Base-by-base conservation (phyloP, 768 basidiomycete species). In the Tephrocybe sp. region DNA sequence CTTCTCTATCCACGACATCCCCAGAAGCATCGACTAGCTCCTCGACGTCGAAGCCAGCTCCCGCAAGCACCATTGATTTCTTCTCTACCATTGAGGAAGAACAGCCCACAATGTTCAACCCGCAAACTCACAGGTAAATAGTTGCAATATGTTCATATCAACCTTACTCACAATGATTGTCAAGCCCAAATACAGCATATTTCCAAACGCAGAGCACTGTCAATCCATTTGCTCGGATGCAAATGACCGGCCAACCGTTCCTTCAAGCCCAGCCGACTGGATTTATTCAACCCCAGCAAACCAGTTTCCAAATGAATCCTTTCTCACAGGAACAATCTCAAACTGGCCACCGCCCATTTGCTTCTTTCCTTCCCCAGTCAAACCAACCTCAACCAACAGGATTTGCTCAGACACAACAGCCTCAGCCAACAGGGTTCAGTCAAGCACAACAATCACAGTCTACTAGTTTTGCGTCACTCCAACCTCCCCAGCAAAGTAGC, bases 21-120 rank as follows among this genome's bases (percentile, higher is more conserved):
- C 5, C 42, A n/a, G 34, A 41, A 30, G 23, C 58, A 42, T 52
- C 64, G 11, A 57, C 49, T 18, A 55, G 34, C 47, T 29, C 47
- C 9, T 50, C 63, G 19, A 45, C 56, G 5, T 33, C 36, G 9
- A 54, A 49, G 31, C 45, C 29, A 25, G 45, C 46, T 22, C 43
- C 48, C 3, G 37, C 52, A 13, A 46, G 37, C n/a, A 73, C 66
- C 53, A 68, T 81, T 16, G 95, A 98, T 67, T 94, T 99, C 73
- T 97, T 99, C 68, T 69, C 75, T 22, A 80, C 89, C 4, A 95
- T 99, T 56, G 94, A 97, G 63, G 77, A 80, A 46, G 83, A 87
- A 48, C 86, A 90, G 61, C 76, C 83, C 8, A 74, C 79, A n/a
- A 82, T 82, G 73, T 85, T 84, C 63, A 83, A 82, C 53, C 79